phyloP scores from a whole-genome alignment of 495 filamentous ascomycete species.

The Penicillium antarcticum region DNA sequence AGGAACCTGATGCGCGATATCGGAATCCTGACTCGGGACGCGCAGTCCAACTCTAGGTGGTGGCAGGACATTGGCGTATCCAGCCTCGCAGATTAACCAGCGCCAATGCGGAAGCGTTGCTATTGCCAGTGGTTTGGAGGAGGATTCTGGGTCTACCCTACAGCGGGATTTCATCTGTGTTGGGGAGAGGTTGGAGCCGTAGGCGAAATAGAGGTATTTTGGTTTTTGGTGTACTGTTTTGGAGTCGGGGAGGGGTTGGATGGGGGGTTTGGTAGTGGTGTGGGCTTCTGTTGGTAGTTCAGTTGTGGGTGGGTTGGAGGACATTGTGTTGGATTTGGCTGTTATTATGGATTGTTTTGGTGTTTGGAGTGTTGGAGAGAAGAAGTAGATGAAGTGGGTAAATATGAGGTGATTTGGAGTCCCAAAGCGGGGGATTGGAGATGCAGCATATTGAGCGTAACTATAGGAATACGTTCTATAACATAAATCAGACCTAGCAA shows the following conservation, averaged over 20 bases:
- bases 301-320: not conserved
- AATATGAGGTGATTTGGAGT: not conserved
- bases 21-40: conserved; percentile 17
- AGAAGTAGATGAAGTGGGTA: not conserved
- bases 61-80: conserved; percentile 67
- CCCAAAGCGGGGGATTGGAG: too few species aligned
- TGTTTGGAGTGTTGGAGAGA: not conserved
- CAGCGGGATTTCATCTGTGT: conserved; percentile 66
- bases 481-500: too few species aligned
- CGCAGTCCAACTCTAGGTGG: conserved; percentile 26
- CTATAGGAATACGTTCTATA: too few species aligned
- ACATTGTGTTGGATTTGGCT: not conserved
- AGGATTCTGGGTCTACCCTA: conserved; percentile 41
- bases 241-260: not conserved
- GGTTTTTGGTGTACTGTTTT: conserved; percentile 1
- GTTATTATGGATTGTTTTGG: not conserved
- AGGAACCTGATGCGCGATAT: conserved; percentile 16
- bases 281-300: not conserved
- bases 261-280: conserved; percentile 2
- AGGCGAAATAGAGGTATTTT: conserved; percentile 62
- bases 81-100: conserved; percentile 65
- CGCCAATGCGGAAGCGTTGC: conserved; percentile 49
- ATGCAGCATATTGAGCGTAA: too few species aligned
- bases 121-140: conserved; percentile 45
- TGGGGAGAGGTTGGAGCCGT: conserved; percentile 68